Evolutionary conservation across 116 monocot species (phyloP).

Genomic region (Dioscorea cayenensis): DNA sequence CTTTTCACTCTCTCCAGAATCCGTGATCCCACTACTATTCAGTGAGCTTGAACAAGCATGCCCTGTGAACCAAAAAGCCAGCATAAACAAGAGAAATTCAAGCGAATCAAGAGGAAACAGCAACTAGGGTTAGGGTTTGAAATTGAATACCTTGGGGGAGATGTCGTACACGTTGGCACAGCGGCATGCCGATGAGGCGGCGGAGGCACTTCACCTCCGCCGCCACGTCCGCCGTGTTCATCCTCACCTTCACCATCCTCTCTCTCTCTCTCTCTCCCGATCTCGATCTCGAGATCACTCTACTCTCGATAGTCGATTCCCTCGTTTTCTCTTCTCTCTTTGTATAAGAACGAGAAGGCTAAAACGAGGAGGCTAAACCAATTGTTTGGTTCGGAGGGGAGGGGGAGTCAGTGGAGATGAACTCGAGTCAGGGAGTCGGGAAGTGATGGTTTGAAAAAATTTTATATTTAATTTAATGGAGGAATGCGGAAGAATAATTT

Average conservation of each 20-base stretch:
- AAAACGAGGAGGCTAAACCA: no score
- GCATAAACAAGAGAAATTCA: not conserved
- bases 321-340: no score
- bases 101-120: not conserved
- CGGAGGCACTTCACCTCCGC: slow-evolving; percentile 99
- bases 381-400: no score
- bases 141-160: slow-evolving; percentile 68
- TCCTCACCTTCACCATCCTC: slow-evolving; percentile 96
- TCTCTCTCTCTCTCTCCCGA: not conserved
- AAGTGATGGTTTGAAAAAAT: no score
- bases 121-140: not conserved
- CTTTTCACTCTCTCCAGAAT: slow-evolving; percentile 98
- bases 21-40: slow-evolving; percentile 97
- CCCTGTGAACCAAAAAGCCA: slow-evolving; percentile 31
- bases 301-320: no score
- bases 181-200: slow-evolving; percentile 96
- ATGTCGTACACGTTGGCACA: slow-evolving; percentile 98
- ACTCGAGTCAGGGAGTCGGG: no score
- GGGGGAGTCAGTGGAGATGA: no score
- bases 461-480: no score
- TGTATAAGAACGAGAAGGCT: no score
- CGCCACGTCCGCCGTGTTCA: slow-evolving; percentile 99
- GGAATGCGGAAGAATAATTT: no score
- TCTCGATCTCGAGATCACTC: not conserved
- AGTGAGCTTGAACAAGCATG: slow-evolving; percentile 97